Percentiles rank a stretch among this genome's conserved stretches.
Evolutionary conservation across 2,329 filamentous ascomycete species (phyloP).

Genomic region (Fusarium sp.): DNA sequence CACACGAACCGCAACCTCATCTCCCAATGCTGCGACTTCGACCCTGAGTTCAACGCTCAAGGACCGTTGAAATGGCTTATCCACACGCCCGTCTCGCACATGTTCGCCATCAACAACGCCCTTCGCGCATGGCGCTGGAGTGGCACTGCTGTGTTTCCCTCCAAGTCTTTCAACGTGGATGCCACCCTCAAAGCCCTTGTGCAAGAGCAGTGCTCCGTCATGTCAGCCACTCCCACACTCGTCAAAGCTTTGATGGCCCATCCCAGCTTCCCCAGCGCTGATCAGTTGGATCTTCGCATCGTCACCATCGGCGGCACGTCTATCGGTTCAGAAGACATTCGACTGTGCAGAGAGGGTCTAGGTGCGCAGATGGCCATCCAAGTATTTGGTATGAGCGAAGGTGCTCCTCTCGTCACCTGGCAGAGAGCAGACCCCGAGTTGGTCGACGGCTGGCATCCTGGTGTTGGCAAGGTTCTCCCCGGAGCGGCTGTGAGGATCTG

Average conservation of each 20-base stretch:
- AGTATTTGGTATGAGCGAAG: conserved; percentile 60
- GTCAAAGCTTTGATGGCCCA: conserved; percentile 49
- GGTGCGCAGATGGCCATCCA: conserved; percentile 50
- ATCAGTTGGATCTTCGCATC: conserved; percentile 46
- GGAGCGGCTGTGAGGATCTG: conserved; percentile 55
- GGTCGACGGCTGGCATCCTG: conserved; percentile 50
- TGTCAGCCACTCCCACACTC: conserved; percentile 55
- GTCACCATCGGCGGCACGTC: conserved; percentile 51
- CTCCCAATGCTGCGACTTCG: conserved; percentile 51
- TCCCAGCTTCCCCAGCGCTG: conserved; percentile 41
- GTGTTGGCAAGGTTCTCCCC: conserved; percentile 55
- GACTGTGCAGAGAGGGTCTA: conserved; percentile 47
- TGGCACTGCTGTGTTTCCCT: conserved; percentile 50
- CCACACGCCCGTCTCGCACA: conserved; percentile 53
- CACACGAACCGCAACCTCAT: conserved; percentile 55
- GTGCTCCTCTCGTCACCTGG: conserved; percentile 56
- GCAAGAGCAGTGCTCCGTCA: conserved; percentile 50
- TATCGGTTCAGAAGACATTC: conserved; percentile 48
- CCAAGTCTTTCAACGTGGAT: conserved; percentile 48
- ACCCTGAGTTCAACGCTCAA: conserved; percentile 47
- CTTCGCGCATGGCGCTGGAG: conserved; percentile 53
- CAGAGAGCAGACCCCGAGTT: conserved; percentile 45
- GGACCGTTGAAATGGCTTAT: conserved; percentile 51
- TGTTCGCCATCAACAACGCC: conserved; percentile 54
- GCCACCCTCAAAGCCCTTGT: conserved; percentile 48